Evolutionary conservation across 306 rosid species (phyloP).

Genomic region (Pyrus communis): DNA sequence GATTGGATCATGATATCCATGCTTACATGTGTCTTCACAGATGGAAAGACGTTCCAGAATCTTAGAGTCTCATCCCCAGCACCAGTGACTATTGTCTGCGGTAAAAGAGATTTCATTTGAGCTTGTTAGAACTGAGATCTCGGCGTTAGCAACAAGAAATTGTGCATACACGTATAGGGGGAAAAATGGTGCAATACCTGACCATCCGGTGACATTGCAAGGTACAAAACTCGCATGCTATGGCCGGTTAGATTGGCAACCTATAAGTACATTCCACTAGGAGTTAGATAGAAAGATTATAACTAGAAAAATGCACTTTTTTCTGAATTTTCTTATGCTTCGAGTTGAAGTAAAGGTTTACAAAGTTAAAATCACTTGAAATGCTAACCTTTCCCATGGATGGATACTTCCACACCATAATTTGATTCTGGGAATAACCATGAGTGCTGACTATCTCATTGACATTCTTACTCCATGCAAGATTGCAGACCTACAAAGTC

Average conservation of each 20-base stretch:
- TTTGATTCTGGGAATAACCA: constrained; percentile 96
- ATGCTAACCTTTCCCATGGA: constrained; percentile 59
- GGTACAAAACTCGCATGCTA: constrained; percentile 91
- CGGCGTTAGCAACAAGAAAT: not conserved
- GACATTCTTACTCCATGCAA: constrained; percentile 95
- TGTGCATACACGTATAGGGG: not conserved
- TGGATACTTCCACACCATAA: constrained; percentile 99
- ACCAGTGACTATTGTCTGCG: constrained; percentile 94
- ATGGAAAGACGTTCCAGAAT: constrained; percentile 93
- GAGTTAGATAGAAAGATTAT: not conserved
- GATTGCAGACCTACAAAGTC: constrained; percentile 76
- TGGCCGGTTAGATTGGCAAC: constrained; percentile 97
- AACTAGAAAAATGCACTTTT: not conserved
- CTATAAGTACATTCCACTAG: constrained; percentile 21
- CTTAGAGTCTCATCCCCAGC: constrained; percentile 97
- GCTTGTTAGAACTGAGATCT: not conserved
- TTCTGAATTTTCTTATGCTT: not conserved
- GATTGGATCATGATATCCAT: not conserved
- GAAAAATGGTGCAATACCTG: constrained; percentile 41
- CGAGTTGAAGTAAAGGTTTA: not conserved
- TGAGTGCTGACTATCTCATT: constrained; percentile 95
- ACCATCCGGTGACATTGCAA: constrained; percentile 97
- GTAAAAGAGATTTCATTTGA: not conserved
- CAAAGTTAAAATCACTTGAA: not conserved
- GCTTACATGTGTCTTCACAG: constrained; percentile 78